Conservation (phyloP, 2,329 filamentous ascomycete genomes). For the Aaosphaeria pasadenensis region DNA sequence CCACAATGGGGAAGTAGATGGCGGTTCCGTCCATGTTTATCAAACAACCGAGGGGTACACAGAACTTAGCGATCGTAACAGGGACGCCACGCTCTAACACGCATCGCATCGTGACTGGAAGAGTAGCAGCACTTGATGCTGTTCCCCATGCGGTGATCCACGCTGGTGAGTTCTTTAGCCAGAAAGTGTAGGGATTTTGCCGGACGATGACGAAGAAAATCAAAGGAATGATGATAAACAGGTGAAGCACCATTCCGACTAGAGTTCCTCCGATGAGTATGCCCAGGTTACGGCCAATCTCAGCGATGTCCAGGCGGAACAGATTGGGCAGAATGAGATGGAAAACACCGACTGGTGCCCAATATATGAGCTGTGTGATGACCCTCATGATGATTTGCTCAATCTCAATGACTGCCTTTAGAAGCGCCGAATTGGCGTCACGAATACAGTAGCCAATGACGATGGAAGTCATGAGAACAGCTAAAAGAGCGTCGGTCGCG, state of each 20-base stretch:
- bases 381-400: conserved; percentile 48
- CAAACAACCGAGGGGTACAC: conserved; percentile 48
- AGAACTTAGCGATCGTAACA: conserved; percentile 45
- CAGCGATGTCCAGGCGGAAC: conserved; percentile 47
- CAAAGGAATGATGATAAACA: conserved; percentile 46
- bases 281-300: conserved; percentile 51
- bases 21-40: conserved; percentile 56
- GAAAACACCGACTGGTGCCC: conserved; percentile 53
- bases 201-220: conserved; percentile 32
- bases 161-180: conserved; percentile 49
- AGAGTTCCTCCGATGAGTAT: conserved; percentile 50
- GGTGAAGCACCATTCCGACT: conserved; percentile 47
- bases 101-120: conserved; percentile 49
- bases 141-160: conserved; percentile 57
- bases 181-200: conserved; percentile 48
- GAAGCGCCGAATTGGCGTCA: conserved; percentile 35
- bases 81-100: conserved; percentile 42
- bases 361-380: conserved; percentile 49
- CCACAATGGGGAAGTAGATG: conserved; percentile 55
- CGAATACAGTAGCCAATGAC: conserved; percentile 49
- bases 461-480: conserved; percentile 47
- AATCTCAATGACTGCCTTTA: conserved; percentile 47
- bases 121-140: conserved; percentile 52
- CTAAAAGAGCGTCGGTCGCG: conserved; percentile 46
- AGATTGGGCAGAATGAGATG: conserved; percentile 54